Conservation (phyloP, 2,329 filamentous ascomycete species). For the Paraphoma sp. region DNA sequence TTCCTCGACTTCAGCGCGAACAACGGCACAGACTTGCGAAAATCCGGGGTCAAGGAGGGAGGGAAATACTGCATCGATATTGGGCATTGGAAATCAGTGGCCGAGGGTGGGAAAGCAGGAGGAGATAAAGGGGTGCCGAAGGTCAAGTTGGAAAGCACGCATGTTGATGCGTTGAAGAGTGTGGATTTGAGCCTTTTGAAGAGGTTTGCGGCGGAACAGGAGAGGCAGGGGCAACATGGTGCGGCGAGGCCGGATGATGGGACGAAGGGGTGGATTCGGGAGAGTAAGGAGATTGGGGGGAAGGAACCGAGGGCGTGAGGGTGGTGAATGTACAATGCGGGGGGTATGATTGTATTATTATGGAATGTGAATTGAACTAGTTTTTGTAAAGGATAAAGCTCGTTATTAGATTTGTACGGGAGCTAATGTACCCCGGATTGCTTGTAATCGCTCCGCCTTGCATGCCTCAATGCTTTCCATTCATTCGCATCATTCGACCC, state of each 20-base stretch:
- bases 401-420: neutral
- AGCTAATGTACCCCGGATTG: neutral
- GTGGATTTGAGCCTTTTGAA: slow-evolving; percentile 56
- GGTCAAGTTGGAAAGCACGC: slow-evolving; percentile 59
- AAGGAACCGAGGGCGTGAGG: slow-evolving; percentile 28
- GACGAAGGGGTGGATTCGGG: slow-evolving; percentile 13
- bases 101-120: slow-evolving; percentile 17
- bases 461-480: no score
- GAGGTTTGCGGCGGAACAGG: slow-evolving; percentile 53
- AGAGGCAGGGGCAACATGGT: slow-evolving; percentile 19
- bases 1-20: slow-evolving; percentile 66
- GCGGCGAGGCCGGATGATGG: slow-evolving; percentile 14
- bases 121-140: slow-evolving; percentile 33
- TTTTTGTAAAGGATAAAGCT: neutral
- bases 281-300: slow-evolving; percentile 32
- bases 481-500: no score
- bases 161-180: slow-evolving; percentile 56
- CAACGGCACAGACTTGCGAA: slow-evolving; percentile 63
- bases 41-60: slow-evolving; percentile 60
- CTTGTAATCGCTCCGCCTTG: neutral
- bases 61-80: slow-evolving; percentile 68
- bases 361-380: no score
- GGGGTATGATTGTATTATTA: no score
- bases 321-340: neutral
- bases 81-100: slow-evolving; percentile 59